Evolutionary conservation across 192 early-diverging fungal species (phyloP), one percentile per base, ranked within the genome.

Genomic region (Coemansia sp.): DNA sequence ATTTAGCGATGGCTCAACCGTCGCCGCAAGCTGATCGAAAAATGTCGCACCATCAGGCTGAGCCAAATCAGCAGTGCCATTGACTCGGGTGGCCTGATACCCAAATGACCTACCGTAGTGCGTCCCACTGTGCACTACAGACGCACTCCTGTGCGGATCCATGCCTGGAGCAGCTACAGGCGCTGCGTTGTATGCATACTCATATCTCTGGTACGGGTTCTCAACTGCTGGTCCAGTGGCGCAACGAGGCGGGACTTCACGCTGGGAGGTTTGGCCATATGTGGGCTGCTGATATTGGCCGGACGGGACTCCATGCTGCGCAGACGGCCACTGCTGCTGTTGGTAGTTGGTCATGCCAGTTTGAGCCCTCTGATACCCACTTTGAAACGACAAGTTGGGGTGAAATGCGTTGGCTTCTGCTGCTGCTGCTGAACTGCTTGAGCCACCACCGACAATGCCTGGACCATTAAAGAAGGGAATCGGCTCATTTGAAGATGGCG

Each of bases 211-310:
- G 36, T 72, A 66, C 5, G 78, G 68, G 24, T 69, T 50, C 11
- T 76, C 78, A 0, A 72, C 60, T 31, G 78, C 78, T n/a, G 78
- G 78, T 0, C 78, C 78, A 17, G 78, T 81, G 6, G 78, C 74
- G 20, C 74, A 76, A 36, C 78, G 78, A 42, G 78, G 78, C 5
- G 78, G 78, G n/a, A 76, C 56, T 36, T 72, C 74, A 3, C 46
- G 67, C 38, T 39, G 31, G 22, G 50, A 34, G 12, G 8, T 31
- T 44, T 68, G 72, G 1, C 32, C 34, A 60, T 67, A 67, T 41
- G 59, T 58, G 8, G 12, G 9, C 10, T 58, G 61, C 36, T 66
- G 63, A 19, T 61, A 61, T 39, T 27, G 50, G 12, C 12, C 42
- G 15, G 68, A 53, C 15, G 59, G 46, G 0, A 40, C 5, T 19